A percentile compares a stretch with the other conserved stretches of the same genome.
Evolutionary conservation across 352 stramenopile species (phyloP).

Genomic region (Phytopythium litorale): DNA sequence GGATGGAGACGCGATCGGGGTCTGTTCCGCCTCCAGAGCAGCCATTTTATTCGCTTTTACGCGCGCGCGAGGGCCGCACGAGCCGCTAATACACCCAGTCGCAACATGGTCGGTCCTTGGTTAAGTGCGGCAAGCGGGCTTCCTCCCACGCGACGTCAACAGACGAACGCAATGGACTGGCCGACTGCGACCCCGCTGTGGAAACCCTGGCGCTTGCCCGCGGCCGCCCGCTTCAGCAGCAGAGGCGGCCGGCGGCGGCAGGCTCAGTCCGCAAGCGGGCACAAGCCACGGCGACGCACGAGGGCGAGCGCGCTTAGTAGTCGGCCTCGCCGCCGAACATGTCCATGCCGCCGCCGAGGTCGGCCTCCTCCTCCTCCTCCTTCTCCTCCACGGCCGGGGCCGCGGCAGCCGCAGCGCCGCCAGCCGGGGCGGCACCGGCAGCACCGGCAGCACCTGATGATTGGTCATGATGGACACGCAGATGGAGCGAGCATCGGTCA

Average conservation of each 20-base stretch:
- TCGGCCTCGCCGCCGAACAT: conserved; percentile 86
- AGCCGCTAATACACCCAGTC: not conserved
- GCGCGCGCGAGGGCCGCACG: not conserved
- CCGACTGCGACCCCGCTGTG: not conserved
- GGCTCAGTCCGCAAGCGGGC: conserved; percentile 1
- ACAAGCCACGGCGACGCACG: conserved; percentile 2
- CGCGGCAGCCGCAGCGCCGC: conserved; percentile 35
- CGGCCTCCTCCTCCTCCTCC: conserved; percentile 86
- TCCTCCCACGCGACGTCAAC: not conserved
- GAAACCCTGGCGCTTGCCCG: not conserved
- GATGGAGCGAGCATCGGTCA: not conserved
- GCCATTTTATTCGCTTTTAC: conserved; percentile 49
- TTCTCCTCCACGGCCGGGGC: conserved; percentile 57
- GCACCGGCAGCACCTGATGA: conserved; percentile 50
- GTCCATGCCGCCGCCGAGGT: conserved; percentile 81
- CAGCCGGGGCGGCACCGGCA: conserved; percentile 43
- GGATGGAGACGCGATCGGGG: not conserved
- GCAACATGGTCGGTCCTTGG: not conserved
- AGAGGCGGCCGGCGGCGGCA: not conserved
- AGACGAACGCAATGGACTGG: not conserved
- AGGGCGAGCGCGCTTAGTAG: conserved; percentile 60
- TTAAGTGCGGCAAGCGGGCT: not conserved
- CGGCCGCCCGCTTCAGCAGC: not conserved
- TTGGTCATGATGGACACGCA: not conserved
- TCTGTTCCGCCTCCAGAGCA: conserved; percentile 21